These are phyloP conservation scores for Mentha longifolia DNA, from an alignment of 257 asterid species.

Conservation along the genomic window DNA sequence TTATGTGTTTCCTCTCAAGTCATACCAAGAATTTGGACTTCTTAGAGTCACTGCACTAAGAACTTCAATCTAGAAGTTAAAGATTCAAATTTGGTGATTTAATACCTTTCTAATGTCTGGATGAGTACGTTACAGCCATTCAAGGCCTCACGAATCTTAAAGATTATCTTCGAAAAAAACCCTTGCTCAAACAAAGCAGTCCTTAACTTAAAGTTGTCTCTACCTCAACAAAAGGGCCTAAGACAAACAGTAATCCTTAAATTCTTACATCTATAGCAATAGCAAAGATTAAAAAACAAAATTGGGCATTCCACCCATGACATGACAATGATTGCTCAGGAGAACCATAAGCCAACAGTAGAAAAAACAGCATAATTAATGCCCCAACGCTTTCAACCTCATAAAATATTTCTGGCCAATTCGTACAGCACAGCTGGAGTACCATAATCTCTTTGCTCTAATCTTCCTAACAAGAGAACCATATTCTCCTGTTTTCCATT, in stretches of 20 bases:
- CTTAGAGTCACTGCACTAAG: neutral
- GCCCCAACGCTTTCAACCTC: slow-evolving; percentile 44
- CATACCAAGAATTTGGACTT: neutral
- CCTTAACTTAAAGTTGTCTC: neutral
- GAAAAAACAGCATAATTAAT: slow-evolving; percentile 48
- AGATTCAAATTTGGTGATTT: neutral
- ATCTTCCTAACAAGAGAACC: slow-evolving; percentile 38
- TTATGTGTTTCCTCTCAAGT: neutral
- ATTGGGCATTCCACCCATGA: slow-evolving; percentile 26
- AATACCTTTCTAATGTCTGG: neutral
- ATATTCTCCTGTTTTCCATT: slow-evolving; percentile 29
- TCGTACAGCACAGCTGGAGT: slow-evolving; percentile 62
- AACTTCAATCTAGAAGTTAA: neutral
- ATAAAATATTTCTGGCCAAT: slow-evolving; percentile 42
- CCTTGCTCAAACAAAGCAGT: slow-evolving; percentile 26
- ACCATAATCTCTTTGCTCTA: slow-evolving; percentile 46
- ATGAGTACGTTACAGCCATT: neutral
- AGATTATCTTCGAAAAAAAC: slow-evolving; percentile 18
- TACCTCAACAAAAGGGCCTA: slow-evolving; percentile 27
- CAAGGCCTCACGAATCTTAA: neutral
- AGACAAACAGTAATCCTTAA: slow-evolving; percentile 25
- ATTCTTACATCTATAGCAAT: slow-evolving; percentile 27
- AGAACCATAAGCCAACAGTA: slow-evolving; percentile 46
- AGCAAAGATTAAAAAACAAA: neutral
- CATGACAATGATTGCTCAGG: slow-evolving; percentile 51